These are phyloP conservation scores for Aspergillus campestris DNA, from an alignment of 495 filamentous ascomycete genomes.

Conservation along the genomic window DNA sequence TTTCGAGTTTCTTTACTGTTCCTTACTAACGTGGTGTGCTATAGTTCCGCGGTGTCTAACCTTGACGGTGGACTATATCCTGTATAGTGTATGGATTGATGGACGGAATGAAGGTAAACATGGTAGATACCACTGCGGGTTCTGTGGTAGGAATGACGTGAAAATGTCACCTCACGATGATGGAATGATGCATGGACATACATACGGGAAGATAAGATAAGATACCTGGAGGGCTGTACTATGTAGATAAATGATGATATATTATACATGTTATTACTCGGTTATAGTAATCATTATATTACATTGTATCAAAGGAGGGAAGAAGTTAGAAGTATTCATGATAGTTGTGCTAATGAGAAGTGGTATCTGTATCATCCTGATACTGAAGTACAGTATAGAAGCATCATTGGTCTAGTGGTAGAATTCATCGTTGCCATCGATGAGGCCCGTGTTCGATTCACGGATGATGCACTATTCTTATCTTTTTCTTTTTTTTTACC, in stretches of 20 bases:
- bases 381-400: too few relatives aligned
- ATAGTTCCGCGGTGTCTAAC: constrained; percentile 47
- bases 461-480: constrained; percentile 38
- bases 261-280: too few relatives aligned
- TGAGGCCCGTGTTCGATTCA: constrained; percentile 53
- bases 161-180: neutral
- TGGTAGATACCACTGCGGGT: constrained; percentile 7
- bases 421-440: constrained; percentile 55
- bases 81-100: neutral
- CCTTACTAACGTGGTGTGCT: constrained; percentile 11
- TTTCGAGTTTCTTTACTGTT: neutral
- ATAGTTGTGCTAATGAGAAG: too few relatives aligned
- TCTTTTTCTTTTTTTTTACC: too few relatives aligned
- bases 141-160: neutral
- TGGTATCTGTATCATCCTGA: too few relatives aligned
- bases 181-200: too few relatives aligned
- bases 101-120: neutral
- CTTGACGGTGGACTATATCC: constrained; percentile 1
- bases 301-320: too few relatives aligned
- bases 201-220: too few relatives aligned
- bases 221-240: too few relatives aligned
- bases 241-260: too few relatives aligned
- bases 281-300: too few relatives aligned
- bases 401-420: constrained; percentile 54
- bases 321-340: too few relatives aligned